phyloP scores from a whole-genome alignment of 2,329 filamentous ascomycete species.

The Blastomyces percursus region DNA sequence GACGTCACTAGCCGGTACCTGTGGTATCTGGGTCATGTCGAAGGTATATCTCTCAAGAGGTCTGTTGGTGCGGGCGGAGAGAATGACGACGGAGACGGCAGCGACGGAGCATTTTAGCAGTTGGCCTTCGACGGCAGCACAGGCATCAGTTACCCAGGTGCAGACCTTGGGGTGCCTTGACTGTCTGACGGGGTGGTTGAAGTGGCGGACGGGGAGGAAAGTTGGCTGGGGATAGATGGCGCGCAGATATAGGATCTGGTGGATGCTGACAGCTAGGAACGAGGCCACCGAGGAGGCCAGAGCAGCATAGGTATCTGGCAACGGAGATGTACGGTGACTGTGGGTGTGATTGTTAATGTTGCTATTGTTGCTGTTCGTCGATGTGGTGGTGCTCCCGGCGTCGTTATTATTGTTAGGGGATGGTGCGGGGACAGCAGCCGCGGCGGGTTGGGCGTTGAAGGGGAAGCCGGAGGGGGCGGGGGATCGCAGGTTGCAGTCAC shows the following conservation, averaged over 20 bases:
- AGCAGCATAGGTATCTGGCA: conserved; percentile 42
- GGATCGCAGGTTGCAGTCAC: neutral
- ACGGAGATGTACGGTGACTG: conserved; percentile 19
- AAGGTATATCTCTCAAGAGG: conserved; percentile 51
- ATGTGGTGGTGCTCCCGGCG: neutral
- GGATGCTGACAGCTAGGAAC: conserved; percentile 72
- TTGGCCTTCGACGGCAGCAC: conserved; percentile 59
- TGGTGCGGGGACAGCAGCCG: neutral
- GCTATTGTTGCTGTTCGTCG: conserved; percentile 20
- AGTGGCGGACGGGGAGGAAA: conserved; percentile 68
- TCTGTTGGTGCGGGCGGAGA: conserved; percentile 39
- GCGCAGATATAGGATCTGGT: conserved; percentile 78
- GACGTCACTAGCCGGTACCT: conserved; percentile 37
- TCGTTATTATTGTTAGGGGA: neutral
- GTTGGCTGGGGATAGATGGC: conserved; percentile 64
- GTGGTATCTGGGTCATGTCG: conserved; percentile 47
- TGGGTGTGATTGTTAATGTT: conserved; percentile 28
- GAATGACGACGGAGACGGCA: conserved; percentile 47
- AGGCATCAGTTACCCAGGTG: conserved; percentile 72
- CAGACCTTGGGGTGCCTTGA: conserved; percentile 78
- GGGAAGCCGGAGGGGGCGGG: neutral
- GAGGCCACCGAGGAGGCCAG: conserved; percentile 61
- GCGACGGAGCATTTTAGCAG: conserved; percentile 51
- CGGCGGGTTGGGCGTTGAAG: neutral
- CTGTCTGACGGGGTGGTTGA: conserved; percentile 75